Evolutionary conservation across 1,284 basidiomycete genomes (phyloP).

Genomic region (Marasmius tenuissimus): DNA sequence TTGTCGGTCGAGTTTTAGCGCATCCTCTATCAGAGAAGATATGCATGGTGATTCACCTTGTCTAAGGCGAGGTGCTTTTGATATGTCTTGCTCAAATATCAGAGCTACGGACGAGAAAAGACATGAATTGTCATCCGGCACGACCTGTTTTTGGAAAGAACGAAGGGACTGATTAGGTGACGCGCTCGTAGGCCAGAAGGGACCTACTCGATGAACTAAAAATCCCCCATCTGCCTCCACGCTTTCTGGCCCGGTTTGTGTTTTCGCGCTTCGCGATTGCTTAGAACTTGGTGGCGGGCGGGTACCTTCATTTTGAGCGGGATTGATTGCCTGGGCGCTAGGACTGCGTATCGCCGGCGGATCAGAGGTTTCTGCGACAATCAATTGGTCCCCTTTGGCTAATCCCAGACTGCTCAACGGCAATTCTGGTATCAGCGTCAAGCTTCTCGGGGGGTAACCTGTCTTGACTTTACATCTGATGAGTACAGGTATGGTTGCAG

Average conservation of each 20-base stretch:
- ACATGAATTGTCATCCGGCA: conserved; percentile 93
- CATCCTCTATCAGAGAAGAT: conserved; percentile 1
- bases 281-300: conserved; percentile 6
- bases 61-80: conserved; percentile 64
- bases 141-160: conserved; percentile 47
- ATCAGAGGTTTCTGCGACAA: conserved; percentile 43
- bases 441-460: conserved; percentile 78
- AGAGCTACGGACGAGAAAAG: conserved; percentile 86
- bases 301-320: conserved; percentile 6
- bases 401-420: conserved; percentile 77
- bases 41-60: conserved; percentile 46
- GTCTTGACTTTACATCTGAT: conserved; percentile 63
- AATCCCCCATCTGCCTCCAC: conserved; percentile 62
- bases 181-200: neutral
- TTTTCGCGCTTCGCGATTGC: conserved; percentile 6
- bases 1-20: conserved; percentile 6
- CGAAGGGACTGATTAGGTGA: neutral
- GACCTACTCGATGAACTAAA: conserved; percentile 67
- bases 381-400: conserved; percentile 78
- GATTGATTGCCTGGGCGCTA: conserved; percentile 1
- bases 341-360: conserved; percentile 13
- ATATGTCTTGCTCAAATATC: conserved; percentile 79
- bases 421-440: conserved; percentile 72
- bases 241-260: conserved; percentile 48
- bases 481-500: conserved; percentile 7